These are phyloP conservation scores for Tetrastigma voinierianum DNA, from an alignment of 164 flowering plant species.

Conservation along the genomic window DNA sequence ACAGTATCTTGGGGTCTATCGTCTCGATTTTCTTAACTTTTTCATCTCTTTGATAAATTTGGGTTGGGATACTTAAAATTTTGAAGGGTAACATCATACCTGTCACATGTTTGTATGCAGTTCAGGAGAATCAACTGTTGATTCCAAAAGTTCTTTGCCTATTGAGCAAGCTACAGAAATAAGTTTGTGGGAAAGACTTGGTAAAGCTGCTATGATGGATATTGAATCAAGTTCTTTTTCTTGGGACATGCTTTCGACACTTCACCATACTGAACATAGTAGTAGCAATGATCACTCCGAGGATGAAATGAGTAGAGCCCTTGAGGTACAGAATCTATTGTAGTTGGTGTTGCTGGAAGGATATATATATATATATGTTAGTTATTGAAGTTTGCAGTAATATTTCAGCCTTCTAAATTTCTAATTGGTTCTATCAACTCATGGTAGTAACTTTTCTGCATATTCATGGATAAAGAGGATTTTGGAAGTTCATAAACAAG, in stretches of 20 bases:
- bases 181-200: slow-evolving; percentile 92
- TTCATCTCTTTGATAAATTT: background rate
- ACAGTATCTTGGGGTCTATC: too few relatives aligned
- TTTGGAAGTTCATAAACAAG: background rate
- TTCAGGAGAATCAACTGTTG: slow-evolving; percentile 45
- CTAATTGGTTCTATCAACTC: too few relatives aligned
- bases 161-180: slow-evolving; percentile 59
- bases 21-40: background rate
- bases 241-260: slow-evolving; percentile 84
- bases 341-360: too few relatives aligned
- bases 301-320: slow-evolving; percentile 77
- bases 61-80: background rate
- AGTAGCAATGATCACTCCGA: slow-evolving; percentile 83
- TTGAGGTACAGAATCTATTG: slow-evolving; percentile 59
- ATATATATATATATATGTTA: slow-evolving; percentile 23
- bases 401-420: too few relatives aligned
- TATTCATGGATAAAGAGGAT: background rate
- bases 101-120: slow-evolving; percentile 27
- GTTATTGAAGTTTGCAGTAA: too few relatives aligned
- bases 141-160: slow-evolving; percentile 30
- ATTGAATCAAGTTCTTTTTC: slow-evolving; percentile 84
- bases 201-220: slow-evolving; percentile 68
- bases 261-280: slow-evolving; percentile 86
- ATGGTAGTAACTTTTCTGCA: too few relatives aligned
- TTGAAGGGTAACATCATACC: too few relatives aligned